A percentile compares a stretch with the other conserved stretches of the same genome.
Evolutionary conservation across 148 eudicot genomes (phyloP).

Genomic region (Agrostemma githago): DNA sequence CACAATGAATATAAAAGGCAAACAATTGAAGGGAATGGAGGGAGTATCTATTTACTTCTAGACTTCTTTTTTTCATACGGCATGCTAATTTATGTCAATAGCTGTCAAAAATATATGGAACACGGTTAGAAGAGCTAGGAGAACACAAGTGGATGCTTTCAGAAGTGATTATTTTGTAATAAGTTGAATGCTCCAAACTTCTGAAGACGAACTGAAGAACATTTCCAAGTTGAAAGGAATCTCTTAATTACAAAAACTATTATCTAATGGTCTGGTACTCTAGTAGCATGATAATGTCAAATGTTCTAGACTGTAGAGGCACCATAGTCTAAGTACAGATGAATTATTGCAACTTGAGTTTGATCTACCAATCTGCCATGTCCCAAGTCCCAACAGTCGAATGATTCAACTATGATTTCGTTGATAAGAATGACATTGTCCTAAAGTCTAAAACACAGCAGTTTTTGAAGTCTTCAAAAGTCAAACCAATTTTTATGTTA

Average conservation of each 20-base stretch:
- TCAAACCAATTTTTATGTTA: too few relatives aligned
- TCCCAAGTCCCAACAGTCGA: background rate
- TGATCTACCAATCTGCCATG: background rate
- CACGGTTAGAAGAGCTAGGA: background rate
- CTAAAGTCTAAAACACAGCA: too few relatives aligned
- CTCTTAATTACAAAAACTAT: background rate
- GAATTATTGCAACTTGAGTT: background rate
- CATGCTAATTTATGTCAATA: too few relatives aligned
- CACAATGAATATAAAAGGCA: too few relatives aligned
- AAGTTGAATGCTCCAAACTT: background rate
- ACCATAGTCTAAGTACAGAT: background rate
- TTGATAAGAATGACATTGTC: too few relatives aligned
- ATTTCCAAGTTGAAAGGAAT: background rate
- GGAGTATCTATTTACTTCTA: too few relatives aligned
- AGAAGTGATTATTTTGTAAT: background rate
- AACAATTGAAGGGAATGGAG: too few relatives aligned
- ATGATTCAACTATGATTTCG: background rate
- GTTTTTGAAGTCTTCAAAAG: too few relatives aligned
- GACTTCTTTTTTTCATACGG: too few relatives aligned
- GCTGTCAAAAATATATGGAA: background rate
- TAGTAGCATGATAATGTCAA: background rate
- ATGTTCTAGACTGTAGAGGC: background rate
- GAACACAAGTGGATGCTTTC: background rate
- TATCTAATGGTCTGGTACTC: background rate
- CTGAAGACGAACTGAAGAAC: too few relatives aligned